phyloP scores from a whole-genome alignment of 108 stramenopile species.

The Skeletonema marinoi region DNA sequence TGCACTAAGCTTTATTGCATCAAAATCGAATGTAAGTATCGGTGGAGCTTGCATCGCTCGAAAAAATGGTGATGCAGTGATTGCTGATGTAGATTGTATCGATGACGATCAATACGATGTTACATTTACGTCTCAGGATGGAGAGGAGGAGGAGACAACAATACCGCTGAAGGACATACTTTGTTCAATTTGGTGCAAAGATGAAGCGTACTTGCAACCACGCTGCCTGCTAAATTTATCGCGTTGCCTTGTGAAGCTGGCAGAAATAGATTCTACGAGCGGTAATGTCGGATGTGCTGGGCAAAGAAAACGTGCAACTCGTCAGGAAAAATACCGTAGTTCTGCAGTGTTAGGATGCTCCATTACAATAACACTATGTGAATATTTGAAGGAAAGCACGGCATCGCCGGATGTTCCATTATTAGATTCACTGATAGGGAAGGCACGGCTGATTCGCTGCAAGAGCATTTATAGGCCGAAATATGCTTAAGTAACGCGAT shows the following conservation, averaged over 20 bases:
- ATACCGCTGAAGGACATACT: conserved; percentile 35
- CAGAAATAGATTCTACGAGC: conserved; percentile 37
- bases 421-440: conserved; percentile 23
- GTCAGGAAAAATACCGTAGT: conserved; percentile 20
- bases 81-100: conserved; percentile 69
- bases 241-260: conserved; percentile 61
- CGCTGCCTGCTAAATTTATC: conserved; percentile 67
- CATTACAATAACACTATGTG: conserved; percentile 38
- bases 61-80: conserved; percentile 47
- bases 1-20: conserved; percentile 43
- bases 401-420: neutral
- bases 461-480: conserved; percentile 16
- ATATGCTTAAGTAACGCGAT: conserved; percentile 22
- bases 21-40: conserved; percentile 24
- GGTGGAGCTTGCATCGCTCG: conserved; percentile 53
- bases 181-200: conserved; percentile 40
- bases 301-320: conserved; percentile 6
- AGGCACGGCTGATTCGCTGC: conserved; percentile 38
- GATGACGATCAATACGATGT: conserved; percentile 54
- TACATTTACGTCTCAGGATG: conserved; percentile 28
- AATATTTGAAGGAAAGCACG: neutral
- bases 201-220: conserved; percentile 40
- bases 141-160: conserved; percentile 29
- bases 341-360: conserved; percentile 38
- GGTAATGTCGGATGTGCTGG: neutral